Evolutionary conservation across 169 alveolate species (phyloP).

Genomic region (Eimeria acervulina): DNA sequence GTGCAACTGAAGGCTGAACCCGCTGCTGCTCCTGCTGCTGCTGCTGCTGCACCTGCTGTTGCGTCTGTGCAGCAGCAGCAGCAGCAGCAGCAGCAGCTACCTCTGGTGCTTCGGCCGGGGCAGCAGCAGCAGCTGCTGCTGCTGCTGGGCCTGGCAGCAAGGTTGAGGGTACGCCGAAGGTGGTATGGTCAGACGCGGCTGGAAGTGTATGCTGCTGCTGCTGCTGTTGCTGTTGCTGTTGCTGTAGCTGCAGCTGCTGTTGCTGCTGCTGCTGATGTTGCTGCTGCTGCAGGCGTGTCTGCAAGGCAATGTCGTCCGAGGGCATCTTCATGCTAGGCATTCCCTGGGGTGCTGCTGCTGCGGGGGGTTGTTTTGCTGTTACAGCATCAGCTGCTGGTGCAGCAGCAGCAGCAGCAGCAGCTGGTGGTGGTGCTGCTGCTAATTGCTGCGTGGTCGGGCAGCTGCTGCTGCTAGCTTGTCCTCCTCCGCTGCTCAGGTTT

Average conservation of each 20-base stretch:
- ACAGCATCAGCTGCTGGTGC: constrained; percentile 6
- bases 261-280: constrained; percentile 26
- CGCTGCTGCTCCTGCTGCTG: background rate
- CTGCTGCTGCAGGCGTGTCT: constrained; percentile 7
- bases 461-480: background rate
- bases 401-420: background rate
- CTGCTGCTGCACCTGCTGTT: constrained; percentile 13
- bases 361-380: background rate
- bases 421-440: constrained; percentile 36
- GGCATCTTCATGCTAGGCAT: background rate
- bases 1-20: background rate
- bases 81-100: background rate
- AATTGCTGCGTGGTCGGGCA: background rate
- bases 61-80: background rate
- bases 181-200: background rate
- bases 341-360: background rate
- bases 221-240: constrained; percentile 21
- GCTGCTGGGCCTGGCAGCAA: background rate
- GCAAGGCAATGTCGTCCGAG: background rate
- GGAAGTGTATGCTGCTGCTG: background rate
- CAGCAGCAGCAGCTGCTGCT: background rate
- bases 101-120: background rate
- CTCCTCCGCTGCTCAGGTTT: background rate
- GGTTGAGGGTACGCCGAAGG: background rate
- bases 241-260: background rate